Base-by-base conservation (phyloP, 2,329 filamentous ascomycete genomes). In the Cadophora sp. region DNA sequence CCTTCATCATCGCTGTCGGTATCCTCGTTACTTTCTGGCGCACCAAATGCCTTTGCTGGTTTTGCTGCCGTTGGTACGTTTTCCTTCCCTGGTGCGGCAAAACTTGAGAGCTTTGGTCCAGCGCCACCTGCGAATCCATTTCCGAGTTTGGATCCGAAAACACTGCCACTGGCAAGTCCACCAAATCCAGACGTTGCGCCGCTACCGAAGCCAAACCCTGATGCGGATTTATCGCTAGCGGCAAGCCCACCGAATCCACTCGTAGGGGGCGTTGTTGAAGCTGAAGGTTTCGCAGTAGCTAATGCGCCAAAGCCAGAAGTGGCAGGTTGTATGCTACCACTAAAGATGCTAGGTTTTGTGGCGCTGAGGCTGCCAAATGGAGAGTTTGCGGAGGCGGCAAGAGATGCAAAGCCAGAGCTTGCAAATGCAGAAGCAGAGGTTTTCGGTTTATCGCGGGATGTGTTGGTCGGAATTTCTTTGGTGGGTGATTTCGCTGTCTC, bases 31-130 rank as follows among this genome's bases (percentile, higher is more conserved):
- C 87, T 90, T 47, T 89, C 89, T 1, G 92, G 87, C 14, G 92
- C 91, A 39, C 93, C 93, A 76, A 97, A 96, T 0, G 92, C 86
- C 78, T 87, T 92, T 3, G 85, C 83, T 16, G 87, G 83, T 77
- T 91, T 92, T 67, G 84, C 83, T 66, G 82, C 86, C 74, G 64
- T 70, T 1, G 81, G 81, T 67, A 83, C 78, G 56, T 81, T 80
- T 20, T 79, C 75, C 43, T 80, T 80, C 60, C 84, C 86, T 24
- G 88, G 84, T 55, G 89, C 88, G 50, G 89, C 92, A 79, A 97
- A 97, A 72, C 85, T 91, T 1, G 85, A 84, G 11, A 94, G 79
- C 68, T 84, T 85, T 30, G 75, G 71, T 76, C 74, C 75, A 53
- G 72, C 67, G 33, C 72, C 75, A 39, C 81, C 80, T 58, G 78